These are phyloP conservation scores for Amyloporia xantha DNA, from an alignment of 768 basidiomycete species.

Conservation along the genomic window DNA sequence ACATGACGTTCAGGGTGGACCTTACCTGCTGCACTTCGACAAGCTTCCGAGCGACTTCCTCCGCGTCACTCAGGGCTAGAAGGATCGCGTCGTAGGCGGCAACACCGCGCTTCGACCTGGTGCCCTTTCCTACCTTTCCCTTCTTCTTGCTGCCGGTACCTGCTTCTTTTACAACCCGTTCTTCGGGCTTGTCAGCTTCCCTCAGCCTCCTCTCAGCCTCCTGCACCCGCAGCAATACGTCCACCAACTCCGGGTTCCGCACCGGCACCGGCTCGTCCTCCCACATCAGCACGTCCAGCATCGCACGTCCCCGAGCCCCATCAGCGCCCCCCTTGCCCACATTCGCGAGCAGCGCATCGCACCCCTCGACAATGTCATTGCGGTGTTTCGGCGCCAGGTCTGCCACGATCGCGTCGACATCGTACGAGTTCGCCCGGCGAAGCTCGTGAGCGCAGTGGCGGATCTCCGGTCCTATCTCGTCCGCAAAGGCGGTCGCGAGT, in stretches of 20 bases:
- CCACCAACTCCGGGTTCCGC: constrained; percentile 87
- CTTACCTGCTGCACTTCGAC: constrained; percentile 79
- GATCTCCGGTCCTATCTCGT: constrained; percentile 87
- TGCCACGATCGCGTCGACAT: constrained; percentile 66
- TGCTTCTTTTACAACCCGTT: constrained; percentile 23
- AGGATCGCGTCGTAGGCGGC: constrained; percentile 86
- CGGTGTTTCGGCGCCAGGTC: constrained; percentile 54
- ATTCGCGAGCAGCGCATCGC: constrained; percentile 44
- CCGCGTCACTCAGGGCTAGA: constrained; percentile 82
- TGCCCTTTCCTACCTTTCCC: constrained; percentile 29
- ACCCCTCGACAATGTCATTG: constrained; percentile 58
- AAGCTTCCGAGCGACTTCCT: constrained; percentile 74
- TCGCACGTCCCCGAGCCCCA: constrained; percentile 39
- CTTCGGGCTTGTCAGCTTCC: constrained; percentile 22
- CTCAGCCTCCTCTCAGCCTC: constrained; percentile 60
- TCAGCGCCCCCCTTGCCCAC: constrained; percentile 40
- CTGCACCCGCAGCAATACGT: constrained; percentile 77
- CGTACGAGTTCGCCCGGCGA: constrained; percentile 72
- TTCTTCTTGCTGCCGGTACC: constrained; percentile 30
- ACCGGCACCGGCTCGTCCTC: constrained; percentile 80
- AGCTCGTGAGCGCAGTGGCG: constrained; percentile 89
- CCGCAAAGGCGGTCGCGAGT: constrained; percentile 73
- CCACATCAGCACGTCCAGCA: constrained; percentile 61
- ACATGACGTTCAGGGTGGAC: neutral
- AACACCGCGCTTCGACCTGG: constrained; percentile 64